Conservation (phyloP, 805 yeast genomes). For the Clavispora phyllophila region DNA sequence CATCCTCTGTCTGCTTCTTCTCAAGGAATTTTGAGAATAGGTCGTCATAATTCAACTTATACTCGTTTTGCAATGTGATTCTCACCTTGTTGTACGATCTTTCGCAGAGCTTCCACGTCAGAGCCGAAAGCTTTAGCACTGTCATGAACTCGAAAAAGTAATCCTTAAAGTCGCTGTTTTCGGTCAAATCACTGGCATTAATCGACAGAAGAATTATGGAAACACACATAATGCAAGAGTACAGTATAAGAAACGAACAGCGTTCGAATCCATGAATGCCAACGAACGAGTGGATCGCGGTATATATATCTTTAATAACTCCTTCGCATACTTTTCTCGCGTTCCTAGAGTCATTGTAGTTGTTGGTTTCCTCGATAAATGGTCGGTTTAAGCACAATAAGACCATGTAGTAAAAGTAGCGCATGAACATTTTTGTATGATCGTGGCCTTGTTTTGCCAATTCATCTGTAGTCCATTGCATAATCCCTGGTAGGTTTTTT, state of each 20-base stretch:
- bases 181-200: background rate
- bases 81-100: conserved; percentile 6
- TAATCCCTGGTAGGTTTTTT: conserved; percentile 3
- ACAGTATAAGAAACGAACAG: conserved; percentile 10
- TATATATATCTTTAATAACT: background rate
- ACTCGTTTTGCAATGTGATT: conserved; percentile 3
- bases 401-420: conserved; percentile 11
- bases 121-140: conserved; percentile 4
- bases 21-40: background rate
- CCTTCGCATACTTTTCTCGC: conserved; percentile 6
- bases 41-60: conserved; percentile 4
- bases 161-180: background rate
- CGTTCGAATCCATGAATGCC: conserved; percentile 7
- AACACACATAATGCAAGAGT: conserved; percentile 8
- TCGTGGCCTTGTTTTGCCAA: conserved; percentile 6
- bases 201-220: conserved; percentile 7
- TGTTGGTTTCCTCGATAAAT: conserved; percentile 5
- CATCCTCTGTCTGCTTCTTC: background rate
- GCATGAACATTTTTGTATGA: conserved; percentile 8
- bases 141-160: conserved; percentile 11
- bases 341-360: background rate
- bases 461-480: conserved; percentile 6
- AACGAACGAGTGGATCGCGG: conserved; percentile 6
- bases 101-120: conserved; percentile 10
- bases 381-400: conserved; percentile 11